phyloP scores from a whole-genome alignment of 2,329 filamentous ascomycete species.

The Mycosphaerella sp. region DNA sequence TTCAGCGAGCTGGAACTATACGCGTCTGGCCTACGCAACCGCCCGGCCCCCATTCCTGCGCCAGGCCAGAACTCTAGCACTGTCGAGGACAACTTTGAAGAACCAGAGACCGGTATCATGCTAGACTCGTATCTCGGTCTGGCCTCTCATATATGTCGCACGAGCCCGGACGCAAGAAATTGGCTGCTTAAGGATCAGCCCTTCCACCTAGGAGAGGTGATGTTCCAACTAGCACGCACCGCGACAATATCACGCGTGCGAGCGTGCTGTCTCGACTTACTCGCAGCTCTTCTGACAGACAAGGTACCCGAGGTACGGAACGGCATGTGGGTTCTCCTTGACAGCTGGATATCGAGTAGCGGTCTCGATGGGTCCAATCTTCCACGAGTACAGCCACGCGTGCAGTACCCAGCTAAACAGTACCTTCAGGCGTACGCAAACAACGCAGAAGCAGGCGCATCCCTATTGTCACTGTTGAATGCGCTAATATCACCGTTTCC shows the following conservation, averaged over 20 bases:
- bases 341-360: slow-evolving; percentile 67
- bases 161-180: slow-evolving; percentile 64
- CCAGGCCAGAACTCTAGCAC: slow-evolving; percentile 33
- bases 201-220: slow-evolving; percentile 64
- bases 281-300: slow-evolving; percentile 67
- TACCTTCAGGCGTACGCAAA: slow-evolving; percentile 30
- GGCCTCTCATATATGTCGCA: slow-evolving; percentile 70
- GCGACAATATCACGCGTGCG: slow-evolving; percentile 69
- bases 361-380: slow-evolving; percentile 19
- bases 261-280: slow-evolving; percentile 74
- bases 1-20: slow-evolving; percentile 86
- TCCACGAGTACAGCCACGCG: slow-evolving; percentile 15
- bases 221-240: slow-evolving; percentile 74
- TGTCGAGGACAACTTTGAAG: slow-evolving; percentile 51
- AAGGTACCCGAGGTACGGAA: slow-evolving; percentile 64
- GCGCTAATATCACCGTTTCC: slow-evolving; percentile 62
- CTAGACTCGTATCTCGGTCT: slow-evolving; percentile 88
- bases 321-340: slow-evolving; percentile 72
- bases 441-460: slow-evolving; percentile 48
- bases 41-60: slow-evolving; percentile 55
- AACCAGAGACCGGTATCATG: slow-evolving; percentile 94
- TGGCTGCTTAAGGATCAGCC: slow-evolving; percentile 64
- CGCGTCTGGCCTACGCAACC: slow-evolving; percentile 69
- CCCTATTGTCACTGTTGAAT: slow-evolving; percentile 73
- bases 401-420: slow-evolving; percentile 25